Conservation (phyloP, 2,329 filamentous ascomycete species). For the Fusarium buxicola region DNA sequence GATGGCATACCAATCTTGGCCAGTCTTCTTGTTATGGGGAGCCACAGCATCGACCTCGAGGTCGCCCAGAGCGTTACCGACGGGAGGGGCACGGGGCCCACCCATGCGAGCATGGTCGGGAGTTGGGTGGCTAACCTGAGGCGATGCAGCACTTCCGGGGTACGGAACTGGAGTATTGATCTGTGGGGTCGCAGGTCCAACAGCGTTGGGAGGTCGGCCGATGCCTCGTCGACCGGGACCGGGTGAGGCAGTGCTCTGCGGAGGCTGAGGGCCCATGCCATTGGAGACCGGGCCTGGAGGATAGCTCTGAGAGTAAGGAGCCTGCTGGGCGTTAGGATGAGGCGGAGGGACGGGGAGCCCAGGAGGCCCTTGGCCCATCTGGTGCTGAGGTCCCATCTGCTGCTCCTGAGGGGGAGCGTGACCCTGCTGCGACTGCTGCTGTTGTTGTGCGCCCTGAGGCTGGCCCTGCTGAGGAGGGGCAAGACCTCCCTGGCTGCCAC, state of each 20-base stretch:
- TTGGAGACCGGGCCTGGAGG: conserved; percentile 68
- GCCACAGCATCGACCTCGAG: conserved; percentile 88
- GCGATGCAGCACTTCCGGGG: conserved; percentile 83
- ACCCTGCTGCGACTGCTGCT: conserved; percentile 46
- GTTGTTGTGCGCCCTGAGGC: conserved; percentile 61
- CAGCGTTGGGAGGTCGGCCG: conserved; percentile 70
- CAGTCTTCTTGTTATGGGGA: conserved; percentile 87
- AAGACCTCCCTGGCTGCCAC: conserved; percentile 83
- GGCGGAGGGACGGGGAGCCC: conserved; percentile 69
- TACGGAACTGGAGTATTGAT: conserved; percentile 91
- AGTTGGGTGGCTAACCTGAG: conserved; percentile 88
- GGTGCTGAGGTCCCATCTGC: conserved; percentile 61
- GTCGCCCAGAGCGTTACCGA: conserved; percentile 79
- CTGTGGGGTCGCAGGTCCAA: conserved; percentile 87
- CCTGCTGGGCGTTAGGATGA: conserved; percentile 73
- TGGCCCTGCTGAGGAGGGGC: conserved; percentile 80
- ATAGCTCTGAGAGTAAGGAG: conserved; percentile 78
- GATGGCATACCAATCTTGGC: conserved; percentile 93
- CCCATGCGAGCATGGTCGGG: conserved; percentile 70
- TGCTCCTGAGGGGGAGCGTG: conserved; percentile 77
- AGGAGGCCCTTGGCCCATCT: conserved; percentile 80
- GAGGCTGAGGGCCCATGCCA: conserved; percentile 85
- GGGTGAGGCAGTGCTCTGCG: conserved; percentile 86
- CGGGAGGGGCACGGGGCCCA: conserved; percentile 61
- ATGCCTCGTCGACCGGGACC: conserved; percentile 82